Evolutionary conservation across 495 filamentous ascomycete genomes (phyloP), one percentile per base, ranked within the genome.

Genomic region (Penicillium mononematosum): DNA sequence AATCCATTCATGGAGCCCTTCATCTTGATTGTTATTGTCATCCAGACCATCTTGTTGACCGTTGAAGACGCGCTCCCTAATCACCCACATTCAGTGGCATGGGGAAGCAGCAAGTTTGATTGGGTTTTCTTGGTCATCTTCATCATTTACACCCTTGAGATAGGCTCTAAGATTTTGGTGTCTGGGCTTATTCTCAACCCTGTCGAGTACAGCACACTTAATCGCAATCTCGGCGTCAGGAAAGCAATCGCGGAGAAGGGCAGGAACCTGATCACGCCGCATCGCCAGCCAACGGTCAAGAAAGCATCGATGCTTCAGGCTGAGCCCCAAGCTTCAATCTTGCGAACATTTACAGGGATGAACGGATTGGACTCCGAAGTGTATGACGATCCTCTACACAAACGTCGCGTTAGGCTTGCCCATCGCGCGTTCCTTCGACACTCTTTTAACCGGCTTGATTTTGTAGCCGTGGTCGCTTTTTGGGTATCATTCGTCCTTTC

Each of bases 391-490:
- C 78, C 86, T 51, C 82, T 91, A 48, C 89, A 96, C 59, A 89
- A 91, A 65, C 88, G 90, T 66, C 88, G 93, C 49, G 74, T 87
- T 53, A 84, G 92, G 50, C 82, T 99, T 53, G 94, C 94, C 31
- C 86, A 92, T 55, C 86, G 94, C 54, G 94, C 94, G 5, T 98
- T 96, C 69, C 78, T 99, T 49, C 86, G 94, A 29, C 94, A 99
- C 65, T 88, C 88, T 10, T 98, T 98, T 76, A 98, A 97, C 69
- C 84, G 94, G 53, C 79, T 98, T 4, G 94, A 99, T 70, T 97
- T 98, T 74, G 75, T 99, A 34, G 95, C 94, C 5, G 87, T 99
- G n/a, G 79, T 93, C n/a, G 87, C 92, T 6, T 98, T 89, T 71
- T 99, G 94, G 94, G 85, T 96, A 45, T 85, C 90, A 0, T 92